These are phyloP conservation scores for Thalassiosira hispida DNA, from an alignment of 352 stramenopile species.

Conservation along the genomic window DNA sequence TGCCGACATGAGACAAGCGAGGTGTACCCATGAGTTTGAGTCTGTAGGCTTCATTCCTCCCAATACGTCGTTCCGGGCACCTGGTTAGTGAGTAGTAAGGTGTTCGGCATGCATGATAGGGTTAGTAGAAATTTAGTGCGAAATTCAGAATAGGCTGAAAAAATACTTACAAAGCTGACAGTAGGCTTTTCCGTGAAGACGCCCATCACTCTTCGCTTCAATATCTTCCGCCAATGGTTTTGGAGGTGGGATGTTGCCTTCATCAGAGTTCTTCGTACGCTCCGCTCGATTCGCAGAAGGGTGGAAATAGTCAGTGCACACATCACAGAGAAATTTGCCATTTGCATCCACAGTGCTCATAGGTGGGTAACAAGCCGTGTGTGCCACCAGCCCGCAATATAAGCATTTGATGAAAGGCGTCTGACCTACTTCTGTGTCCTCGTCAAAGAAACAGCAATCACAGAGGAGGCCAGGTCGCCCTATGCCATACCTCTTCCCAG, in stretches of 20 bases:
- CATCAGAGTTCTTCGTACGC: slow-evolving; percentile 1
- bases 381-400: slow-evolving; percentile 26
- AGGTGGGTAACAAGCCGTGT: slow-evolving; percentile 32
- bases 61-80: slow-evolving; percentile 1
- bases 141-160: neutral
- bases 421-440: slow-evolving; percentile 15
- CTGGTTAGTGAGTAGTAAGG: too few species aligned
- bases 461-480: slow-evolving; percentile 22
- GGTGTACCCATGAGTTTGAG: slow-evolving; percentile 26
- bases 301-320: slow-evolving; percentile 25
- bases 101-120: too few species aligned
- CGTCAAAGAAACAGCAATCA: slow-evolving; percentile 35
- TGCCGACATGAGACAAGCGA: slow-evolving; percentile 20
- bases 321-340: slow-evolving; percentile 32
- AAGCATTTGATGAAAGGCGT: slow-evolving; percentile 38
- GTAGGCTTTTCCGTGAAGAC: slow-evolving; percentile 25
- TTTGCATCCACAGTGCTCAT: slow-evolving; percentile 19
- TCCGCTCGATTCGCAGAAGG: slow-evolving; percentile 18
- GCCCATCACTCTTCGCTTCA: slow-evolving; percentile 28
- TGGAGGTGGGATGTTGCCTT: slow-evolving; percentile 14
- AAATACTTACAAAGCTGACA: slow-evolving; percentile 28
- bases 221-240: slow-evolving; percentile 23
- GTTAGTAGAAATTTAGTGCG: neutral
- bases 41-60: slow-evolving; percentile 19
- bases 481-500: slow-evolving; percentile 27